Base-by-base conservation (phyloP, 352 stramenopile genomes). In the Phytophthora kernoviae region DNA sequence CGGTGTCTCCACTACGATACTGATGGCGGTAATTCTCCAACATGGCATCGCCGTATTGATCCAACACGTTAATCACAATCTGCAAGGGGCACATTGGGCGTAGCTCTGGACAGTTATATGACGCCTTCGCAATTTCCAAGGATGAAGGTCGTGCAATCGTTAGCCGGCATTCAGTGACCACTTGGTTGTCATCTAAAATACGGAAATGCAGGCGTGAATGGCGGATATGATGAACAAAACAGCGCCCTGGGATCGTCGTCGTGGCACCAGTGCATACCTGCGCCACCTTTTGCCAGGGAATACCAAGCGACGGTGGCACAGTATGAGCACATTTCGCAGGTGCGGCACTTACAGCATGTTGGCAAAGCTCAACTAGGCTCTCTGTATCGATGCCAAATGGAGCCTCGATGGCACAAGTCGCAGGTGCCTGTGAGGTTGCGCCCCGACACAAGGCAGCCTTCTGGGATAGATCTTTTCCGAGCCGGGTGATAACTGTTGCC, bases 21-120 rank as follows among this genome's bases (percentile, higher is more conserved):
- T 24, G 8, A 0, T 54, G 15, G 40, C 40, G 8, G 21, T 64
- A 51, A 59, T 49, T 12, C 2, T 55, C 58, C 15, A 55, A 18
- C 62, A 90, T 77, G 2, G 68, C 47, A 41, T 78, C 57, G 24
- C 68, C 70, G 21, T 85, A 91, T 63, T 91, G 82, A 50, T 89
- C 77, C 6, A 86, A 37, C 10, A 86, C 62, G 12, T 70, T 64
- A 12, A 84, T 5, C 21, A 66, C 55, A 15, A 89, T 48, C 12
- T 59, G 61, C 24, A 88, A 39, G 2, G 58, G 51, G 42, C 80
- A 92, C 30, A 71, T 68, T 0, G 81, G 63, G 0, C 77, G 48
- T 7, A 92, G 62, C 45, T 84, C 44, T 5, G 45, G 32, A 24
- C 80, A 89, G 11, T 75, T 59, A 51, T 89, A 87, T 17, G 66